Evolutionary conservation across 2,329 filamentous ascomycete species (phyloP).

Genomic region (Lasiodiplodia sp.): DNA sequence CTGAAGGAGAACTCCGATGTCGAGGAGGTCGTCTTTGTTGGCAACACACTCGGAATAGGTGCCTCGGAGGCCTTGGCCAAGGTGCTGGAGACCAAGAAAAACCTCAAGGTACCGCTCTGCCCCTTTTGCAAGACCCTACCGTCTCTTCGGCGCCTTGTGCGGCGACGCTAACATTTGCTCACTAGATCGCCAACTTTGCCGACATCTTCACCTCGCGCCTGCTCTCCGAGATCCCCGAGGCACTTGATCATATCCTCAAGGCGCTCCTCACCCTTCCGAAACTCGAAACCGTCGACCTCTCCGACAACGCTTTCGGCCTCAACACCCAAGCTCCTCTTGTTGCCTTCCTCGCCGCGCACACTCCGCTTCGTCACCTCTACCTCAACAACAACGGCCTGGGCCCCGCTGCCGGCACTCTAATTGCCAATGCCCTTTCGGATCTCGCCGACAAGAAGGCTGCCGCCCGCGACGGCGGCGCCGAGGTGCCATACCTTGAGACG

Average conservation of each 20-base stretch:
- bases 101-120: conserved; percentile 67
- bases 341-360: conserved; percentile 86
- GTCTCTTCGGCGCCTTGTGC: not conserved
- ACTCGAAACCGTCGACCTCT: conserved; percentile 91
- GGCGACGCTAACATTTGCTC: conserved; percentile 10
- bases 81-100: conserved; percentile 84
- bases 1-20: conserved; percentile 76
- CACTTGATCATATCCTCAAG: conserved; percentile 83
- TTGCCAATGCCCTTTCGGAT: conserved; percentile 84
- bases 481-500: conserved; percentile 88
- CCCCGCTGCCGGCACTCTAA: conserved; percentile 84
- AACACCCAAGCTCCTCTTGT: conserved; percentile 94
- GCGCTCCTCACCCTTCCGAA: conserved; percentile 85
- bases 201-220: conserved; percentile 98
- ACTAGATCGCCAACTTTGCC: conserved; percentile 81
- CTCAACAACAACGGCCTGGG: conserved; percentile 99
- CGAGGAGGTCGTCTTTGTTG: conserved; percentile 84
- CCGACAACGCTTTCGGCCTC: conserved; percentile 97
- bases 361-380: conserved; percentile 90
- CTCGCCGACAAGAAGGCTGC: conserved; percentile 85
- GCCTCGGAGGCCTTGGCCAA: conserved; percentile 86
- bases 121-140: not conserved
- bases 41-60: conserved; percentile 90
- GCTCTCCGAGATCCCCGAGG: conserved; percentile 90
- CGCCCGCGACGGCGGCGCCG: conserved; percentile 67